Evolutionary conservation across 2,329 filamentous ascomycete genomes (phyloP).

Genomic region (Apiospora malaysiana): DNA sequence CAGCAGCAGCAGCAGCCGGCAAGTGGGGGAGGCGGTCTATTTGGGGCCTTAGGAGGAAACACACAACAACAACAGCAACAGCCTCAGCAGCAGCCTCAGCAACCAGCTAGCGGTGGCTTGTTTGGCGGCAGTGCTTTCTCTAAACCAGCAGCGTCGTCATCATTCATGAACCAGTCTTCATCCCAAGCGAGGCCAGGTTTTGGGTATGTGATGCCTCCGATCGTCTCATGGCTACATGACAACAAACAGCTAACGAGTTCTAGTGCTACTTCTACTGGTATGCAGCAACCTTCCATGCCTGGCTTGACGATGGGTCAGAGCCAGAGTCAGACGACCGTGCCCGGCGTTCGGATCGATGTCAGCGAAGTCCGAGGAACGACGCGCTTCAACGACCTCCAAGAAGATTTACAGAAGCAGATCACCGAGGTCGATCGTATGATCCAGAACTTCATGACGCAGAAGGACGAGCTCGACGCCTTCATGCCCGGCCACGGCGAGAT

Average conservation of each 20-base stretch:
- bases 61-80: constrained; percentile 21
- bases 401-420: constrained; percentile 80
- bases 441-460: constrained; percentile 77
- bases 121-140: constrained; percentile 22
- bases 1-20: constrained; percentile 17
- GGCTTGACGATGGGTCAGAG: constrained; percentile 56
- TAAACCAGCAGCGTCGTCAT: constrained; percentile 15
- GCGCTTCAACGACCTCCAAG: constrained; percentile 87
- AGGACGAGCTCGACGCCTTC: constrained; percentile 76
- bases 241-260: background rate
- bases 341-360: constrained; percentile 79
- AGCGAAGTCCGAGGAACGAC: constrained; percentile 84
- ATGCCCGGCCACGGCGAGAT: constrained; percentile 62
- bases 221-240: background rate
- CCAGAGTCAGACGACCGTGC: constrained; percentile 60
- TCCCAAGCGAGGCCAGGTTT: constrained; percentile 35
- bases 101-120: constrained; percentile 24
- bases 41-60: constrained; percentile 31
- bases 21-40: constrained; percentile 36
- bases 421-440: constrained; percentile 81
- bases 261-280: background rate
- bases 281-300: constrained; percentile 31
- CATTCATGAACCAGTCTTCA: constrained; percentile 31
- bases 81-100: constrained; percentile 15
- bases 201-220: constrained; percentile 38